These are phyloP conservation scores for Aspergillus candidus DNA, from an alignment of 2,329 filamentous ascomycete genomes.

Conservation along the genomic window DNA sequence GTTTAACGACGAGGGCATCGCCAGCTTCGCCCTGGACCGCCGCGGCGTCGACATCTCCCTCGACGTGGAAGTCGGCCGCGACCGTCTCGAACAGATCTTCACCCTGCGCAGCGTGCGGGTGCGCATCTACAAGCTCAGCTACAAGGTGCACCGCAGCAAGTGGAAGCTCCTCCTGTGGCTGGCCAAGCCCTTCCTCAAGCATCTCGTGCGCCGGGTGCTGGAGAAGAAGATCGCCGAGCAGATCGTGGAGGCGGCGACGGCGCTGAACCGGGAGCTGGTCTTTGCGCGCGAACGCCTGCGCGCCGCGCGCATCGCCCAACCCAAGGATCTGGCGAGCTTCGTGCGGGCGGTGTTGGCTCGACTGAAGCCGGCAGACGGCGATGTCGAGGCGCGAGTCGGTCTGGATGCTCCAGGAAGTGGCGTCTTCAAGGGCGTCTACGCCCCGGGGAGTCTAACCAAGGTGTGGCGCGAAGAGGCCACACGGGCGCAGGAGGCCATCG, in stretches of 20 bases:
- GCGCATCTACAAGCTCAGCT: slow-evolving; percentile 79
- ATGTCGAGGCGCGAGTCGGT: slow-evolving; percentile 68
- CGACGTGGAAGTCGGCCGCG: slow-evolving; percentile 75
- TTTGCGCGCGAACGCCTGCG: slow-evolving; percentile 81
- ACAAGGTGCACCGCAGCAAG: slow-evolving; percentile 62
- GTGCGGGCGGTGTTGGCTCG: slow-evolving; percentile 74
- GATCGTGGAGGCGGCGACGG: slow-evolving; percentile 63
- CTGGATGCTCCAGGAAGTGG: slow-evolving; percentile 55
- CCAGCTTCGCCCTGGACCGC: slow-evolving; percentile 77
- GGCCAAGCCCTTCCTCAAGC: slow-evolving; percentile 75
- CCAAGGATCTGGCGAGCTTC: slow-evolving; percentile 74
- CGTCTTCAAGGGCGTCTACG: slow-evolving; percentile 77
- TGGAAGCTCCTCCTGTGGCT: slow-evolving; percentile 76
- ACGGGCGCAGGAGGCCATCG: slow-evolving; percentile 64
- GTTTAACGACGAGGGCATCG: slow-evolving; percentile 75
- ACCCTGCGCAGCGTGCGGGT: slow-evolving; percentile 70
- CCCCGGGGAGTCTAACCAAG: slow-evolving; percentile 81
- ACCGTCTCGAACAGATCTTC: slow-evolving; percentile 73
- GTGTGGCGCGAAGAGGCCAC: slow-evolving; percentile 79
- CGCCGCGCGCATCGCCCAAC: slow-evolving; percentile 75
- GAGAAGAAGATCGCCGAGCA: slow-evolving; percentile 70
- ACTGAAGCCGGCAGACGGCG: slow-evolving; percentile 67
- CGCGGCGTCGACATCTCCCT: slow-evolving; percentile 80
- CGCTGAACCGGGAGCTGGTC: slow-evolving; percentile 76
- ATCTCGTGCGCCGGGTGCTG: slow-evolving; percentile 70